A percentile compares a stretch with the other conserved stretches of the same genome.
phyloP scores from a whole-genome alignment of 129 eudicot genomes.

The Flaveria trinervia region DNA sequence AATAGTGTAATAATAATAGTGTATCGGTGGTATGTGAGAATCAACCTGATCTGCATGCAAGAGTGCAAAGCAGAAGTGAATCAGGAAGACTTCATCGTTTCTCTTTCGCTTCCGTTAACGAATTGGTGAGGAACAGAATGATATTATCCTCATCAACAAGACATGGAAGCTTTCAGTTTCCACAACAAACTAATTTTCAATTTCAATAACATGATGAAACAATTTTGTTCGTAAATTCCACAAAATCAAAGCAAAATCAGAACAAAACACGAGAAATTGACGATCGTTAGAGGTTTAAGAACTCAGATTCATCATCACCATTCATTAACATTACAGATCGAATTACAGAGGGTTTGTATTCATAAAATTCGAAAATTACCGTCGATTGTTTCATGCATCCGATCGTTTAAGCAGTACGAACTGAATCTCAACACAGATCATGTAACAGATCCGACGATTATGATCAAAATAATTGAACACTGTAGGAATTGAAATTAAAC shows the following conservation, averaged over 20 bases:
- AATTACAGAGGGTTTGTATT: not conserved
- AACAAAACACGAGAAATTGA: not conserved
- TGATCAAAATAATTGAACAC: too few relatives aligned
- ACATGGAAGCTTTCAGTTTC: slow-evolving; percentile 33
- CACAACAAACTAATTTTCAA: not conserved
- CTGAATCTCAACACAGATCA: too few relatives aligned
- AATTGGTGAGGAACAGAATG: slow-evolving; percentile 31
- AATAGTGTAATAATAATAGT: too few relatives aligned
- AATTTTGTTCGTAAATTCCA: not conserved
- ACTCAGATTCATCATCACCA: not conserved
- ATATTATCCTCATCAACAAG: slow-evolving; percentile 39
- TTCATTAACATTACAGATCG: not conserved
- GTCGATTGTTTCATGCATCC: too few relatives aligned
- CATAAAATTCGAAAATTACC: too few relatives aligned
- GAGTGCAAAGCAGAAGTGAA: slow-evolving; percentile 29
- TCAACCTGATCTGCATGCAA: slow-evolving; percentile 11
- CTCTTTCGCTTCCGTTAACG: slow-evolving; percentile 37
- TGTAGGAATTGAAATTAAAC: not conserved
- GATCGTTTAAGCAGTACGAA: too few relatives aligned
- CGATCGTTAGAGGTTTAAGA: too few relatives aligned
- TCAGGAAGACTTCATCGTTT: slow-evolving; percentile 5
- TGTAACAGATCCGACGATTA: too few relatives aligned
- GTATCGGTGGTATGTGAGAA: not conserved
- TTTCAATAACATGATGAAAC: not conserved
- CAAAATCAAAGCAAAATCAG: not conserved